These are phyloP conservation scores for Fusarium sp. DNA, from an alignment of 2,329 filamentous ascomycete genomes.

Conservation along the genomic window DNA sequence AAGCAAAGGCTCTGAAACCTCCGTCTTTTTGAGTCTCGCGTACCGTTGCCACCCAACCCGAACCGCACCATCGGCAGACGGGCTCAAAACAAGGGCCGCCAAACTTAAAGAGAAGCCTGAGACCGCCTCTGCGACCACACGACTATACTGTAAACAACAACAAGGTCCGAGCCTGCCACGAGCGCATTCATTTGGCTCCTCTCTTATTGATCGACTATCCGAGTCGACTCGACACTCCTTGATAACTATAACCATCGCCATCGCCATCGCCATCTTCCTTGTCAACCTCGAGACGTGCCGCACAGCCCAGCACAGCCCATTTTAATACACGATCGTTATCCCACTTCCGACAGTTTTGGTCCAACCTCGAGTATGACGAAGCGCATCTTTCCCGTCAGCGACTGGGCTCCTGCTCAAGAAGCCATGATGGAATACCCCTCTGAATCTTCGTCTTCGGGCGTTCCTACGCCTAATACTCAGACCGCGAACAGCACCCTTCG, in stretches of 20 bases:
- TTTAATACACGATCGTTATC: slow-evolving; percentile 2
- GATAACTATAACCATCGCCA: background rate
- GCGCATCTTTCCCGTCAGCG: slow-evolving; percentile 54
- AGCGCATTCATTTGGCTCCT: slow-evolving; percentile 9
- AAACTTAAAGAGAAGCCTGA: slow-evolving; percentile 10
- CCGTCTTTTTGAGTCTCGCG: background rate
- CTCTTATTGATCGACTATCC: background rate
- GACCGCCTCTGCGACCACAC: slow-evolving; percentile 25
- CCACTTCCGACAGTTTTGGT: background rate
- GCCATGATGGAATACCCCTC: slow-evolving; percentile 47
- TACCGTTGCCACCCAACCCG: slow-evolving; percentile 17
- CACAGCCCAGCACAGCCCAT: slow-evolving; percentile 1
- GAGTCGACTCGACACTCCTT: slow-evolving; percentile 11
- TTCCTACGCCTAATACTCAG: slow-evolving; percentile 17
- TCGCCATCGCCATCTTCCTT: background rate
- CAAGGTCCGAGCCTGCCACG: background rate
- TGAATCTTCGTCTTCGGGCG: slow-evolving; percentile 30
- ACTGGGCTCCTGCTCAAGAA: slow-evolving; percentile 58
- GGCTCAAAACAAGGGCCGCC: slow-evolving; percentile 16
- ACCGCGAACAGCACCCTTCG: background rate
- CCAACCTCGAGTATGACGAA: slow-evolving; percentile 45
- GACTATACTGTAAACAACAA: slow-evolving; percentile 29
- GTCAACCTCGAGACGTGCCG: background rate
- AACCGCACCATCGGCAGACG: slow-evolving; percentile 1
- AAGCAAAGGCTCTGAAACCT: background rate